Evolutionary conservation across 169 alveolate species (phyloP).

Genomic region (Plasmodium inui): DNA sequence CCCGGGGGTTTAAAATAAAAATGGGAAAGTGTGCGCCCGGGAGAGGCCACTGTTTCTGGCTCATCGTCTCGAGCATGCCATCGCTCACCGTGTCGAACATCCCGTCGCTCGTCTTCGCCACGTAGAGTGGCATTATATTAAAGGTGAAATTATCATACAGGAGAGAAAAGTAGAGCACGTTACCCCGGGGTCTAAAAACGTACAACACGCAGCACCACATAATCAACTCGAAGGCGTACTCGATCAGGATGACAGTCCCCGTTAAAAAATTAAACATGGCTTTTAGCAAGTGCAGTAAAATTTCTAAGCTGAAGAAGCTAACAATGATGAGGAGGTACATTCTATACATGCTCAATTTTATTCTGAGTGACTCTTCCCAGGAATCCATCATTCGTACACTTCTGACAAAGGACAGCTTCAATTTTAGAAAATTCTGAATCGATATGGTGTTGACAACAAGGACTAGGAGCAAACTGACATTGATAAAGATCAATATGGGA

Average conservation of each 20-base stretch:
- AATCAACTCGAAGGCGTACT: conserved; percentile 50
- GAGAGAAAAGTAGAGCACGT: conserved; percentile 43
- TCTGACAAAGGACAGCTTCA: conserved; percentile 48
- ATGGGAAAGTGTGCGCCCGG: conserved; percentile 5
- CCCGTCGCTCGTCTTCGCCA: conserved; percentile 6
- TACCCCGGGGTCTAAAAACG: conserved; percentile 46
- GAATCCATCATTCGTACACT: conserved; percentile 28
- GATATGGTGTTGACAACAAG: conserved; percentile 27
- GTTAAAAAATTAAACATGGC: conserved; percentile 2
- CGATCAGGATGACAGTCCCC: conserved; percentile 23
- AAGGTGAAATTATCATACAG: conserved; percentile 17
- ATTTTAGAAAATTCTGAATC: conserved; percentile 51
- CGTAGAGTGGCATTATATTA: conserved; percentile 38
- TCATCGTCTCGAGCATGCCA: neutral
- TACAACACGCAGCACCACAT: conserved; percentile 64
- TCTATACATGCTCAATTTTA: conserved; percentile 56
- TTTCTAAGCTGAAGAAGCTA: conserved; percentile 40
- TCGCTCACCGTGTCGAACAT: conserved; percentile 1
- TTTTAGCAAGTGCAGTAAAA: conserved; percentile 21
- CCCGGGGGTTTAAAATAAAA: conserved; percentile 60
- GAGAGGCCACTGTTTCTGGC: neutral
- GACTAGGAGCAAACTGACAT: conserved; percentile 5
- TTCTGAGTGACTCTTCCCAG: conserved; percentile 44
- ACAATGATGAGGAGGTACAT: conserved; percentile 4
- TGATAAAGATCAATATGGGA: conserved; percentile 13